Evolutionary conservation across 805 yeast genomes (phyloP), one percentile per base, ranked within the genome.

Genomic region (Candida odintsovae): DNA sequence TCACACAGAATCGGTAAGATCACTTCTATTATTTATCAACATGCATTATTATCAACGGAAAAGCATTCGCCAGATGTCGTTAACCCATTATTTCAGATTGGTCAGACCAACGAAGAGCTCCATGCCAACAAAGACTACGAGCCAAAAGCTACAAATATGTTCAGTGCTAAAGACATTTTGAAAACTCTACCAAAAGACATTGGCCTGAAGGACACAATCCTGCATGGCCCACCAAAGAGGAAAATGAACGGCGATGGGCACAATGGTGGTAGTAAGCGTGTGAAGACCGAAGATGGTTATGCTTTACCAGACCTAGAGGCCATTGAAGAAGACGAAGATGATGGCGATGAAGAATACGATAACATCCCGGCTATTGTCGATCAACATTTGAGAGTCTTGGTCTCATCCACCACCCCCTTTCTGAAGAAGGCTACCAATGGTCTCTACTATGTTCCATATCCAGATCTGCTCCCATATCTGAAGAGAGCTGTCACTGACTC

Each of bases 301-400:
- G 63, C 37, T 43, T 51, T 38, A 49, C 49, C 52, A 15, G 54
- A 52, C 16, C 55, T 48, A 8, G 53, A 31, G 5, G 28, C 48
- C 15, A 49, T 50, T 6, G 50, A 49, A 20, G 59, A 60, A 35
- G 57, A 55, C 41, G 58, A 59, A 18, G 58, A 56, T 4, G 72
- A 66, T 38, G 58, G 54, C 2, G 72, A 59, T 26, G 66, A 58
- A 38, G 57, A 36, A 19, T 29, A 29, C 49, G 31, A 63, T 61
- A 28, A 57, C 71, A 56, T 65, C 1, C 46, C 63, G 7, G 47
- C 61, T 4, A 52, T 72, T 11, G 68, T 85, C 11, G 78, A 72
- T 43, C 75, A 79, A 42, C 98, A 94, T 63, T 67, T 92, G 54
- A 81, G 79, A 57, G 68, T 90, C 11, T 70, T 92, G 29, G 67